Conservation (phyloP, 2,329 filamentous ascomycete genomes). For the Pleurostoma richardsiae region DNA sequence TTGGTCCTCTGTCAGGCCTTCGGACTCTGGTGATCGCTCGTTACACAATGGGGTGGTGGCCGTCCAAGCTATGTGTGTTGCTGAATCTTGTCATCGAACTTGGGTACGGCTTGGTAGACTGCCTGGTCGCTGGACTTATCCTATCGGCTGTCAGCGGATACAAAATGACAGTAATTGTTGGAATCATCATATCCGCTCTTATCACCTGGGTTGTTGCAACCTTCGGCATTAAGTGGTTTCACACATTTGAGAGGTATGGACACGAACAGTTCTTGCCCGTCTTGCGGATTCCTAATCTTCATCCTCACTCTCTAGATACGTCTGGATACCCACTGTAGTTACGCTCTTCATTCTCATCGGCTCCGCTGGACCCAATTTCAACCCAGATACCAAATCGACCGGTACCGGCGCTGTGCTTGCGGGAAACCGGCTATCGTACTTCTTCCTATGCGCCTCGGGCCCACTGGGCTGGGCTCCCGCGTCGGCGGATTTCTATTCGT, state of each 20-base stretch:
- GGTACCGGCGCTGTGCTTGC: constrained; percentile 44
- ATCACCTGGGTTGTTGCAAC: constrained; percentile 57
- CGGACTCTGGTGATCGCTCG: constrained; percentile 10
- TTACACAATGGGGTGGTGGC: constrained; percentile 12
- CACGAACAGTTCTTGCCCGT: constrained; percentile 11
- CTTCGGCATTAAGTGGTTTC: constrained; percentile 61
- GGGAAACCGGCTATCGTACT: constrained; percentile 56
- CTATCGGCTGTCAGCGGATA: constrained; percentile 53
- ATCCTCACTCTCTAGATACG: constrained; percentile 33
- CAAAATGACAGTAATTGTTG: constrained; percentile 56
- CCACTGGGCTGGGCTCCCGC: constrained; percentile 55
- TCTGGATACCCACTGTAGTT: constrained; percentile 55
- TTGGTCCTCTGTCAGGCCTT: constrained; percentile 6
- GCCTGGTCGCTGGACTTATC: constrained; percentile 62
- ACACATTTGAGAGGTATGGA: constrained; percentile 55
- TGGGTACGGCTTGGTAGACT: constrained; percentile 44
- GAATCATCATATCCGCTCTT: constrained; percentile 57
- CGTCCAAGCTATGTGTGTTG: constrained; percentile 7
- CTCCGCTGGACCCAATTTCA: constrained; percentile 51
- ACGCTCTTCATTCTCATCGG: constrained; percentile 55
- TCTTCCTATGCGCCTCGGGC: constrained; percentile 54
- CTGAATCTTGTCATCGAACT: constrained; percentile 10
- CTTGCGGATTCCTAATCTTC: not conserved
- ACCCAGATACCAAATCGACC: constrained; percentile 40
- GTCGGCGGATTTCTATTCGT: constrained; percentile 60